Base-by-base conservation (phyloP, 192 early-diverging fungal genomes). In the Lobulomyces angularis region DNA sequence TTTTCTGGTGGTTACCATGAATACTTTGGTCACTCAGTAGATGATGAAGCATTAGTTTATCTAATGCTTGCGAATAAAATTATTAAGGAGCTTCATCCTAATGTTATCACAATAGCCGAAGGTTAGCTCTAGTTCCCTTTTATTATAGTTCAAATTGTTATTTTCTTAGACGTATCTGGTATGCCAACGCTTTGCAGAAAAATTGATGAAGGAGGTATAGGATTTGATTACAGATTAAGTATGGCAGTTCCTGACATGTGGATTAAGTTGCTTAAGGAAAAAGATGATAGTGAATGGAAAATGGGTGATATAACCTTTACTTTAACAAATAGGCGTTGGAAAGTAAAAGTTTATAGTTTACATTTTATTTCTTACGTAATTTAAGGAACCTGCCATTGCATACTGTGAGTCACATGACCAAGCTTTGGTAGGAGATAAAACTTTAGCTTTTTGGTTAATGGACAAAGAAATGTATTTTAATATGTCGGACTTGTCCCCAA, bases 201-300 rank as follows among this genome's bases (percentile, higher is more conserved):
- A 8, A 77, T 87, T 0, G 42, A 50, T 32, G 90, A 97, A 58
- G 90, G 93, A 37, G 93, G 93, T 24, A 64, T 91, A 21, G 93
- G 93, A 0, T 97, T 97, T 54, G 93, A 97, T 61, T 97, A 94
- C 58, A 81, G 93, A 21, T 67, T 97, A 18, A 81, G 78, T 0
- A 97, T 97, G 93, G 88, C 93, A 22, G 64, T 95, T 22, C 93
- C 93, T 1, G 93, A 97, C 61, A 97, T 90, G 85, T 97, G 93
- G 93, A 97, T 97, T 73, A 97, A 95, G 65, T 41, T 91, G 45
- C 61, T 97, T 35, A 97, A 97, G 56, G 90, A 97, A 56, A 62
- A 72, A 53, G 53, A 51, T 8, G 91, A 96, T 45, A 88, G 91
- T 53, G 82, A 90, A 45, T 96, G 91, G 91, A 60, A 84, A 31